Conservation (phyloP, 1,284 basidiomycete species). For the Mixia osmundae region DNA sequence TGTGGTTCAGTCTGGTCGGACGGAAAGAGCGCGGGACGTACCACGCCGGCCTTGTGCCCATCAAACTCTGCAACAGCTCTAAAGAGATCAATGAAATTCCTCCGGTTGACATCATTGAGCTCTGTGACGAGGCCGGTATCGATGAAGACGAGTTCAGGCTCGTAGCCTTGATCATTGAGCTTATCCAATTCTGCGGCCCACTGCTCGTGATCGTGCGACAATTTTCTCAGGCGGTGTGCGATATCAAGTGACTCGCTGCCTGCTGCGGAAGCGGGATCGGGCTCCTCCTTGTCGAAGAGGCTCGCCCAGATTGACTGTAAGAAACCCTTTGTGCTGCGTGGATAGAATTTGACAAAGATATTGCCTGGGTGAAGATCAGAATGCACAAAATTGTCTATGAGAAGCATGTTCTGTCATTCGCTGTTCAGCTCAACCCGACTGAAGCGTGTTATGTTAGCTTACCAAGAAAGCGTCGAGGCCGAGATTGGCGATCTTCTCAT, state of each 20-base stretch:
- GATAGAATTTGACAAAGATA: conserved; percentile 86
- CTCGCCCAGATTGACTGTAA: conserved; percentile 10
- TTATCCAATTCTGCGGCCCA: conserved; percentile 49
- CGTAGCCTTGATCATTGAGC: conserved; percentile 49
- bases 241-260: conserved; percentile 25
- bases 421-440: conserved; percentile 1
- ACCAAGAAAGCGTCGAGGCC: conserved; percentile 90
- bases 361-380: conserved; percentile 86
- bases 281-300: conserved; percentile 11
- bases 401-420: conserved; percentile 64
- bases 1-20: too few species aligned
- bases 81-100: conserved; percentile 92
- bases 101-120: conserved; percentile 51
- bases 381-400: conserved; percentile 95
- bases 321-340: conserved; percentile 18
- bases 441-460: conserved; percentile 19
- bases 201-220: conserved; percentile 33
- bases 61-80: conserved; percentile 87
- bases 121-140: conserved; percentile 87
- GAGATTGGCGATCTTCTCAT: conserved; percentile 68
- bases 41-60: conserved; percentile 82
- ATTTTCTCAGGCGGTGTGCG: conserved; percentile 38
- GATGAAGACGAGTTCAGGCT: conserved; percentile 86
- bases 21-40: too few species aligned
- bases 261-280: conserved; percentile 30